These are phyloP conservation scores for Ceratocystis papillata DNA, from an alignment of 2,329 filamentous ascomycete species.

Conservation along the genomic window DNA sequence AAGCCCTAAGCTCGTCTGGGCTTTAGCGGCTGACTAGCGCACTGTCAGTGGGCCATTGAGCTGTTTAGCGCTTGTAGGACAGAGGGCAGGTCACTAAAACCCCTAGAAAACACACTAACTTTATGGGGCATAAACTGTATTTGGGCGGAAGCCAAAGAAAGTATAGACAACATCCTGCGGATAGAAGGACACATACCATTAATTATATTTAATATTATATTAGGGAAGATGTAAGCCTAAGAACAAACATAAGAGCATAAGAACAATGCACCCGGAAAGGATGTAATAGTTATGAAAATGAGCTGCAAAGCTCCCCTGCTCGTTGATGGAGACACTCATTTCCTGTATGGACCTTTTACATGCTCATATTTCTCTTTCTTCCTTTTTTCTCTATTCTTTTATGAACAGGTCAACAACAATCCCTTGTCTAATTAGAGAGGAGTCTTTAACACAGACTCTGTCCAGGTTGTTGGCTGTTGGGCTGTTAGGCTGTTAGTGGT, in stretches of 20 bases:
- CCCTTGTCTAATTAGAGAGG: too few relatives aligned
- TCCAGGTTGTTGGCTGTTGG: too few relatives aligned
- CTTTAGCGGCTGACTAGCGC: not conserved
- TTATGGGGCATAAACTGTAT: not conserved
- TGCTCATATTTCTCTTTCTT: not conserved
- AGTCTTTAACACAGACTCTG: too few relatives aligned
- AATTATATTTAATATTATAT: not conserved
- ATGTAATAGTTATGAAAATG: too few relatives aligned
- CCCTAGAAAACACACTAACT: not conserved
- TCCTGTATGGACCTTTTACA: constrained; percentile 10
- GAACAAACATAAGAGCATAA: not conserved
- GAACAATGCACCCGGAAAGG: not conserved
- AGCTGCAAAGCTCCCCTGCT: not conserved
- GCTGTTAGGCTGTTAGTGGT: too few relatives aligned
- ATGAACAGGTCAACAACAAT: not conserved
- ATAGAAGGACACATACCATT: not conserved
- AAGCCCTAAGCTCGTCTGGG: not conserved
- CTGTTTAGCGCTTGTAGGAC: constrained; percentile 4
- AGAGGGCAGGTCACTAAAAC: not conserved
- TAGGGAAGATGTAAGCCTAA: not conserved
- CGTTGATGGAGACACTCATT: not conserved
- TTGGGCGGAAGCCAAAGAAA: not conserved
- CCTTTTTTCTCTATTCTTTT: not conserved
- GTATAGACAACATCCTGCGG: not conserved
- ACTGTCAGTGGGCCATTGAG: not conserved